phyloP scores from a whole-genome alignment of 306 rosid genomes.

The Acacia crassicarpa region DNA sequence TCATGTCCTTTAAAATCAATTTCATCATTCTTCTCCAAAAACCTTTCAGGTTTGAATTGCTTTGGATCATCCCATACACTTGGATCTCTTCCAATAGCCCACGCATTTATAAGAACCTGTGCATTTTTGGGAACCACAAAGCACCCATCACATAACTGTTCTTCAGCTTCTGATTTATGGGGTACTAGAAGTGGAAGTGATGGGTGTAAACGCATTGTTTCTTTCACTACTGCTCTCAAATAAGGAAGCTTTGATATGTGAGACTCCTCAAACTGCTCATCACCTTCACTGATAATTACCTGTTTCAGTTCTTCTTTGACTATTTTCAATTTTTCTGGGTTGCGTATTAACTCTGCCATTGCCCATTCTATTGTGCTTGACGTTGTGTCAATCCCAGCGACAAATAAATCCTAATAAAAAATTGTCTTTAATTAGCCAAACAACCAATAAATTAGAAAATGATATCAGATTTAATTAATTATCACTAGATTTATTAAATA shows the following conservation, averaged over 20 bases:
- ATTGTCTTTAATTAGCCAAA: too few relatives aligned
- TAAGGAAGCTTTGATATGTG: slow-evolving; percentile 23
- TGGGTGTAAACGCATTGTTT: background rate
- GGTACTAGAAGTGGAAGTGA: background rate
- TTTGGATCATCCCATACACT: background rate
- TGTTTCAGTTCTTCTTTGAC: slow-evolving; percentile 10
- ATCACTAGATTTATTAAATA: too few relatives aligned
- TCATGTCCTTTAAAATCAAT: background rate
- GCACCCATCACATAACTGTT: background rate
- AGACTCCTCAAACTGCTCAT: slow-evolving; percentile 10
- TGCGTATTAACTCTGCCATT: slow-evolving; percentile 33
- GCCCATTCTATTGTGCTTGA: slow-evolving; percentile 24
- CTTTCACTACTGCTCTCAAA: slow-evolving; percentile 17
- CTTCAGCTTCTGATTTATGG: background rate
- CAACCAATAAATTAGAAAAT: too few relatives aligned
- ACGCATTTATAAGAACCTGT: background rate
- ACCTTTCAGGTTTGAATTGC: background rate
- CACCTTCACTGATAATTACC: background rate
- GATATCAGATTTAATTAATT: too few relatives aligned
- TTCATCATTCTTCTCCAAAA: background rate
- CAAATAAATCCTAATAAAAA: slow-evolving; percentile 33
- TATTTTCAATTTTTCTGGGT: slow-evolving; percentile 11
- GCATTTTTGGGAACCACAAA: background rate
- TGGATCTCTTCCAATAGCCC: background rate
- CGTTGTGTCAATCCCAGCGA: slow-evolving; percentile 37